Evolutionary conservation across 176 grass and related monocot genomes (phyloP).

Genomic region (Zizania latifolia): DNA sequence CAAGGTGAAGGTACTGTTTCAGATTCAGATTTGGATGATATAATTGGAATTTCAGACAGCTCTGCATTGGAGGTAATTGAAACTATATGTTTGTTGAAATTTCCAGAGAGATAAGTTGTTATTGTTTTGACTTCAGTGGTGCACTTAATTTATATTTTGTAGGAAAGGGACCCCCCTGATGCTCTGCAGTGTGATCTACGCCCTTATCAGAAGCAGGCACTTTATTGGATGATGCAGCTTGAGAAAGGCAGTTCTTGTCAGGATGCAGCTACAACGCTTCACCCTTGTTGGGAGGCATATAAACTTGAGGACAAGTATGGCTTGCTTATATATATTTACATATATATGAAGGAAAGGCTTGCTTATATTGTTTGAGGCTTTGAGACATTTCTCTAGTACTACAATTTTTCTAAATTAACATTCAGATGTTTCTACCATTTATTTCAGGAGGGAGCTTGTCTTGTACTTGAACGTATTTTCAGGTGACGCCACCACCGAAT

Average conservation of each 20-base stretch:
- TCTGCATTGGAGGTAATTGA: conserved; percentile 61
- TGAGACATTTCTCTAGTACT: conserved; percentile 1
- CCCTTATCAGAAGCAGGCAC: conserved; percentile 93
- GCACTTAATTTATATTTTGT: conserved; percentile 7
- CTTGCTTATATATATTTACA: conserved; percentile 11
- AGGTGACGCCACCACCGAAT: conserved; percentile 69
- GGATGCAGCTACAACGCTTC: conserved; percentile 74
- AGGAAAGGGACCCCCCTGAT: conserved; percentile 70
- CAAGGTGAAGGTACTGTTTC: conserved; percentile 52
- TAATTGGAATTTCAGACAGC: conserved; percentile 72
- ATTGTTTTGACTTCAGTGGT: conserved; percentile 24
- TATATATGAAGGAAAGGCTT: too few relatives aligned
- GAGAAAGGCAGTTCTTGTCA: conserved; percentile 69
- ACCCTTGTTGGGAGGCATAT: conserved; percentile 95
- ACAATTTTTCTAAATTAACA: not conserved
- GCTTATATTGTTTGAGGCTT: too few relatives aligned
- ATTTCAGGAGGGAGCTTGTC: conserved; percentile 68
- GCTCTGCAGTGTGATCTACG: conserved; percentile 72
- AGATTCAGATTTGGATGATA: conserved; percentile 75
- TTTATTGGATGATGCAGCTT: conserved; percentile 89
- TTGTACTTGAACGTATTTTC: conserved; percentile 91
- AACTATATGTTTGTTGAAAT: not conserved
- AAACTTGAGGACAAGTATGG: conserved; percentile 72
- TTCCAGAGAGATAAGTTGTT: conserved; percentile 13
- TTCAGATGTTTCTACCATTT: conserved; percentile 17